Conservation (phyloP, 805 yeast genomes). For the Saccharomyces kudriavzevii region DNA sequence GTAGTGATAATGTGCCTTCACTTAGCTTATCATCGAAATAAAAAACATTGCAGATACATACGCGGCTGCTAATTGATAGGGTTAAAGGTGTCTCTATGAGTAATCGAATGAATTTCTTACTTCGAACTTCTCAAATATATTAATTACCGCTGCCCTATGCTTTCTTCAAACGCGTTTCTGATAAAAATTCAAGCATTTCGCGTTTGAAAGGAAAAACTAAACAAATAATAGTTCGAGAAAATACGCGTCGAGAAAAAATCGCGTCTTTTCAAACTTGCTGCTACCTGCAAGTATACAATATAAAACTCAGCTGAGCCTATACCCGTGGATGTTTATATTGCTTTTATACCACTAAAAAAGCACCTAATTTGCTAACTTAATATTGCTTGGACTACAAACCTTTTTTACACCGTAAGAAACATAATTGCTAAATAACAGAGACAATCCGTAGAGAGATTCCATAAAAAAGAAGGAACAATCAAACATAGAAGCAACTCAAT, state of each 20-base stretch:
- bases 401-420: neutral
- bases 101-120: neutral
- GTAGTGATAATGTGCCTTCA: neutral
- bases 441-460: neutral
- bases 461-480: neutral
- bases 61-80: neutral
- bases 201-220: neutral
- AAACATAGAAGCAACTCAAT: neutral
- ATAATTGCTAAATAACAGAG: neutral
- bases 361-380: neutral
- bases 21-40: neutral
- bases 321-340: neutral
- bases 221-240: neutral
- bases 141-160: neutral
- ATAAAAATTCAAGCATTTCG: neutral
- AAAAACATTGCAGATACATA: neutral
- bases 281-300: neutral
- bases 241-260: neutral
- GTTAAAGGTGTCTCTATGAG: neutral
- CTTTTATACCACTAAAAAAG: neutral
- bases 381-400: neutral
- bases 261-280: neutral
- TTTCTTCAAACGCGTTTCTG: neutral
- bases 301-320: neutral
- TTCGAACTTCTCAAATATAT: neutral